Conservation (phyloP, 352 stramenopile species). For the Pythium utonaiense region DNA sequence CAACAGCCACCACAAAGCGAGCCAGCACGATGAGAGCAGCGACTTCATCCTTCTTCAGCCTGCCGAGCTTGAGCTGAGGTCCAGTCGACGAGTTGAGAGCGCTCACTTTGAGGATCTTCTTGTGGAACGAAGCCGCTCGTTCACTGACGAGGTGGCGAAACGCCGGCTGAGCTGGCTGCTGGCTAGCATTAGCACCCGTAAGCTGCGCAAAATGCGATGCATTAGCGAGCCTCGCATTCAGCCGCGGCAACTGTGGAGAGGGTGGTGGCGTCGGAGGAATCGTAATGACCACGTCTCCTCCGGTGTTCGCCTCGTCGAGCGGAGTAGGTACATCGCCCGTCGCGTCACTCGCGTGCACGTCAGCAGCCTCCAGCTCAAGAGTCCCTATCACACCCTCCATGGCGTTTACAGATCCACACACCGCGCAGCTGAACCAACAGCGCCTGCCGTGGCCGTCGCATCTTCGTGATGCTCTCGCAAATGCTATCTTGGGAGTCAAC, state of each 20-base stretch:
- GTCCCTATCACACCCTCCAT: background rate
- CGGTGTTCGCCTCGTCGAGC: background rate
- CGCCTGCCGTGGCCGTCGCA: too few species aligned
- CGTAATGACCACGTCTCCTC: background rate
- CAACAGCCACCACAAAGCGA: slow-evolving; percentile 12
- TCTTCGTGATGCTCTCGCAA: background rate
- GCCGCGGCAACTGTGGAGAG: background rate
- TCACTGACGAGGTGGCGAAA: slow-evolving; percentile 8
- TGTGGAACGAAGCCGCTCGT: slow-evolving; percentile 21
- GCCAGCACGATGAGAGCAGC: slow-evolving; percentile 17
- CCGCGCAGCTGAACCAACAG: too few species aligned
- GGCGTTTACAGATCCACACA: background rate
- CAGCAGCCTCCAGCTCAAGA: background rate
- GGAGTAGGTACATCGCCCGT: background rate
- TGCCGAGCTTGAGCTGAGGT: slow-evolving; percentile 31
- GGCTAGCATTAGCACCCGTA: too few species aligned
- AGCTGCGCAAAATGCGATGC: background rate
- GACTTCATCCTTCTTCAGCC: slow-evolving; percentile 23
- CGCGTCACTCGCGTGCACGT: background rate
- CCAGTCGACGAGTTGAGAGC: slow-evolving; percentile 1
- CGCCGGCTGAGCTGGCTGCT: background rate
- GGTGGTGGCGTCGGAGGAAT: background rate
- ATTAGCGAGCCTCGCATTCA: background rate
- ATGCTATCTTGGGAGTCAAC: background rate
- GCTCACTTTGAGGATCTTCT: slow-evolving; percentile 30